Base-by-base conservation (phyloP, 805 yeast genomes). In the Metschnikowia santaceciliae region DNA sequence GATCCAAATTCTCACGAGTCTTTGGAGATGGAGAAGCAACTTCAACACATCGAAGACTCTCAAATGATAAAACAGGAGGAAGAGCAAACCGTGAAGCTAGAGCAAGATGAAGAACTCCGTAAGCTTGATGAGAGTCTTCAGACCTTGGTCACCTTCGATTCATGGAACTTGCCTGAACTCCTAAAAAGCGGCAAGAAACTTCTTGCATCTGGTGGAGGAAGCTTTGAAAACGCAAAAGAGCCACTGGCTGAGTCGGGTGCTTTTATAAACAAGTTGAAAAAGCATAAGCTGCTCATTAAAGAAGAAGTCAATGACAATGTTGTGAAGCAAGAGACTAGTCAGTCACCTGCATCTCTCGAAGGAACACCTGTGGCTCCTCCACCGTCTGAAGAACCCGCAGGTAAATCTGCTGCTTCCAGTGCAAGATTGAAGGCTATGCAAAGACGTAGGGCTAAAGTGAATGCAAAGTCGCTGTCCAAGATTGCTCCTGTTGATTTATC, bases 361-460 rank as follows among this genome's bases (percentile, higher is more conserved):
- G 23, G 14, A n/a, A 26, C 40, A 2, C 32, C 40, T 10, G 15
- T 11, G 19, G 15, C 32, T 14, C 15, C 32, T 35, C n/a, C 36
- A 13, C 14, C 19, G 6, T 15, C 35, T 6, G 49, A 23, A 39
- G 65, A 41, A 66, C 70, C 45, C 55, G 60, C 52, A 60, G 64
- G 51, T 60, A 55, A 57, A 26, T 52, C 61, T 2, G 42, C 69
- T 1, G 65, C 76, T 52, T 56, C 80, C 38, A 84, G 86, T 46
- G 91, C 96, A 0, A 81, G 97, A 65, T 79, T 90, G 76, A 80
- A 89, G 54, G 98, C 97, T 1, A 82, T 92, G 88, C 96, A 96
- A n/a, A 86, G 87, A 61, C 79, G 98, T 61, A 84, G 86, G 63
- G 94, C 96, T 4, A 89, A 87, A 64, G 83, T 81, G 47, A 80